Evolutionary conservation across 192 early-diverging fungal genomes (phyloP), one percentile per base, ranked within the genome.

Genomic region (Umbelopsis sp.): DNA sequence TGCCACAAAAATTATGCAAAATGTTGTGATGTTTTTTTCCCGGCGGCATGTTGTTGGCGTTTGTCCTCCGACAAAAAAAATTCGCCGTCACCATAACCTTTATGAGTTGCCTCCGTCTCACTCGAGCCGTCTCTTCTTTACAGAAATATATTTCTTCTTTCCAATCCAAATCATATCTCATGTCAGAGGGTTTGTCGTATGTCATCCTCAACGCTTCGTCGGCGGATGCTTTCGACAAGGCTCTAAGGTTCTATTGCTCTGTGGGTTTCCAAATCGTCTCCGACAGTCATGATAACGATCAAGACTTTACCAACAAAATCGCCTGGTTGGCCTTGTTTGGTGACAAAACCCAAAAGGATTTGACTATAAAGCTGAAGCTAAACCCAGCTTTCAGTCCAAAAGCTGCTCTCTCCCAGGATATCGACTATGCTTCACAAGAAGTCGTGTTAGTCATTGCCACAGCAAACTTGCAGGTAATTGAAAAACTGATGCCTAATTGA

Each of bases 161-260:
- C 37, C 7, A 41, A 41, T 41, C 37, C 37, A 41, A 61, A 35
- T 2, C 55, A 18, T 61, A 35, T 30, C 33, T 61, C 30, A 74
- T 74, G 72, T 52, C 53, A 22, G 37, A 72, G 30, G 76, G 76
- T 4, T 67, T 77, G 12, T 77, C 76, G 15, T 68, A 77, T 23
- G 49, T 77, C 33, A 46, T 66, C 11, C 66, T 69, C 35, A 69
- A 33, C 46, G 76, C 76, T 22, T 35, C 71, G 20, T 27, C 65
- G 6, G 9, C 21, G 16, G 67, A 64, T 15, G 9, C 46, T 13
- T 73, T 69, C 44, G 46, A 68, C 25, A 20, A 49, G 15, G 67
- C 71, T 21, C 16, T 70, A 23, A 61, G n/a, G 10, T 77, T 77
- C 44, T 77, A 77, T 33, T 58, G 71, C 18, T n/a, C 67, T 25